phyloP scores from a whole-genome alignment of 2,329 filamentous ascomycete genomes.

The Penicillium sumatraense region DNA sequence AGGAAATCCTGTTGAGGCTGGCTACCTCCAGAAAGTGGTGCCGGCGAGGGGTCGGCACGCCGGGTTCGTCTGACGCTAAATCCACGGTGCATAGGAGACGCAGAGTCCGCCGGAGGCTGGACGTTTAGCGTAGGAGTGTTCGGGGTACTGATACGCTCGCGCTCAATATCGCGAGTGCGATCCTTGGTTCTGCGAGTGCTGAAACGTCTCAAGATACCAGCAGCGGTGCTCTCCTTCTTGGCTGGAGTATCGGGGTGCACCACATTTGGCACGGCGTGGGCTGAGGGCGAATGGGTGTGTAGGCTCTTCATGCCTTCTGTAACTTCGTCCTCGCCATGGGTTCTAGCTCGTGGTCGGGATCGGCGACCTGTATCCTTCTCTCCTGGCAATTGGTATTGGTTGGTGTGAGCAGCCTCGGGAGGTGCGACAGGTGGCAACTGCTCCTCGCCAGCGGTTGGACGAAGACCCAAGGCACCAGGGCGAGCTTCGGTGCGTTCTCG shows the following conservation, averaged over 20 bases:
- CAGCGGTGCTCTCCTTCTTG: constrained; percentile 87
- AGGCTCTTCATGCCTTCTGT: constrained; percentile 72
- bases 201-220: constrained; percentile 82
- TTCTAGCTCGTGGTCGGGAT: constrained; percentile 82
- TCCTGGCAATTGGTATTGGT: constrained; percentile 87
- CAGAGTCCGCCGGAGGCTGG: constrained; percentile 73
- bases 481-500: constrained; percentile 68
- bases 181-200: constrained; percentile 80
- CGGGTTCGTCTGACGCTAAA: constrained; percentile 77
- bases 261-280: constrained; percentile 56
- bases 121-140: constrained; percentile 78
- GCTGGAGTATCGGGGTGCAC: constrained; percentile 64
- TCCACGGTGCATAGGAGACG: constrained; percentile 74
- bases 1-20: constrained; percentile 78
- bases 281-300: constrained; percentile 57
- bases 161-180: constrained; percentile 49
- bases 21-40: constrained; percentile 61
- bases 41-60: constrained; percentile 57
- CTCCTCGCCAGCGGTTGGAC: constrained; percentile 61
- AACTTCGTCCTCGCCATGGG: constrained; percentile 92
- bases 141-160: constrained; percentile 62
- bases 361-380: constrained; percentile 85
- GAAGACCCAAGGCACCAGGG: constrained; percentile 63
- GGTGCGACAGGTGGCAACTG: constrained; percentile 75
- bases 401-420: constrained; percentile 88